A percentile compares a stretch with the other conserved stretches of the same genome.
Evolutionary conservation across 2,329 filamentous ascomycete species (phyloP).

Genomic region (Aspergillus versicolor): DNA sequence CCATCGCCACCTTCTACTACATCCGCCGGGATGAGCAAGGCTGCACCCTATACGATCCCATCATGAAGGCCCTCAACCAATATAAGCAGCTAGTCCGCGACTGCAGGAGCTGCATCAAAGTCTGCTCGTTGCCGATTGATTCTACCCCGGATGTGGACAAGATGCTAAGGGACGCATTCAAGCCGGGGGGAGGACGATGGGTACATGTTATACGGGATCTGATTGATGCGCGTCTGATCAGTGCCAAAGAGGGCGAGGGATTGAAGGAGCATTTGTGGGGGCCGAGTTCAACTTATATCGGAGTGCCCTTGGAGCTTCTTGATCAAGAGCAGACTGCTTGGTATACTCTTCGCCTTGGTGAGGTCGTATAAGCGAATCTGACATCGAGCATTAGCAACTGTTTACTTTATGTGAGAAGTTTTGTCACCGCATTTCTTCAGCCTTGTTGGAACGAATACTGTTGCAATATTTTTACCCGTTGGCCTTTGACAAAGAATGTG

Average conservation of each 20-base stretch:
- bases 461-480: too few species aligned
- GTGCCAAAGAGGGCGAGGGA: background rate
- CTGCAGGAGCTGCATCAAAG: background rate
- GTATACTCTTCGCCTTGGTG: too few species aligned
- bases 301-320: too few species aligned
- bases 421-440: too few species aligned
- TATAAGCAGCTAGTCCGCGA: background rate
- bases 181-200: background rate
- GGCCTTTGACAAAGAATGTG: too few species aligned
- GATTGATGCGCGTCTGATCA: background rate
- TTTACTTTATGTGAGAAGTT: too few species aligned
- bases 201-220: background rate
- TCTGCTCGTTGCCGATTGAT: background rate
- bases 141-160: background rate
- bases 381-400: too few species aligned
- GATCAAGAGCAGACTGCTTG: too few species aligned
- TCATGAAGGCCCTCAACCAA: background rate
- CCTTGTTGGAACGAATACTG: too few species aligned
- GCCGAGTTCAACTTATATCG: too few species aligned
- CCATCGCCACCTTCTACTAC: background rate
- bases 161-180: background rate
- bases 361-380: too few species aligned
- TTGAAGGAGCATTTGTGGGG: background rate
- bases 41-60: background rate
- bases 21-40: background rate